phyloP scores from a whole-genome alignment of 1,284 basidiomycete genomes.

The Sporisorium scitamineum region DNA sequence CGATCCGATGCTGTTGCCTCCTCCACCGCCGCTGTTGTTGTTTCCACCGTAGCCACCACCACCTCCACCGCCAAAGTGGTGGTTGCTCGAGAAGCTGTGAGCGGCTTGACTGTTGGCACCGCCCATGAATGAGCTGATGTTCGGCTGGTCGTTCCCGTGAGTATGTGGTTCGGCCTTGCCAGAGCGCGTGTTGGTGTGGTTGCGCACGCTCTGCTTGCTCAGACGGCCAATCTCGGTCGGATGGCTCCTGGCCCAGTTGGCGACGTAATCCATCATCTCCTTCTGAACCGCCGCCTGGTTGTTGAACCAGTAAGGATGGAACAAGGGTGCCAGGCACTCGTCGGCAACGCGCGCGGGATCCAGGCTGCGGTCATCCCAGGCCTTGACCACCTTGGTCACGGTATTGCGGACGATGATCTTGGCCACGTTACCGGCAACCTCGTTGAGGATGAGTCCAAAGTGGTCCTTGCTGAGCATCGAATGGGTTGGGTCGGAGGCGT shows the following conservation, averaged over 20 bases:
- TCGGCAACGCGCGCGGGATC: conserved; percentile 53
- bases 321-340: conserved; percentile 61
- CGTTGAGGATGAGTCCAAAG: conserved; percentile 69
- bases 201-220: conserved; percentile 50
- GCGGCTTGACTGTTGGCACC: conserved; percentile 48
- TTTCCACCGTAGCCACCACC: neutral
- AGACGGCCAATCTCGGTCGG: conserved; percentile 52
- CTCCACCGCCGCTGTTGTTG: conserved; percentile 18
- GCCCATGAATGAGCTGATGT: conserved; percentile 48
- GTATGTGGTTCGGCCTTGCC: conserved; percentile 61
- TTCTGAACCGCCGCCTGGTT: conserved; percentile 51
- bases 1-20: conserved; percentile 37
- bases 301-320: conserved; percentile 64
- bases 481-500: conserved; percentile 68
- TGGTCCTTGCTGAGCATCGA: conserved; percentile 68
- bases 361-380: conserved; percentile 75
- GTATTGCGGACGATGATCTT: conserved; percentile 73
- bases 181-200: conserved; percentile 61
- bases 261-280: conserved; percentile 63
- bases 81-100: conserved; percentile 31
- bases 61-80: conserved; percentile 20
- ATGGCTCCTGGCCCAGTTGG: conserved; percentile 56
- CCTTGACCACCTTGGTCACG: conserved; percentile 79
- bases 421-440: conserved; percentile 70
- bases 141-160: conserved; percentile 54